phyloP scores from a whole-genome alignment of 2,329 filamentous ascomycete genomes.

The Penicillium sp. region DNA sequence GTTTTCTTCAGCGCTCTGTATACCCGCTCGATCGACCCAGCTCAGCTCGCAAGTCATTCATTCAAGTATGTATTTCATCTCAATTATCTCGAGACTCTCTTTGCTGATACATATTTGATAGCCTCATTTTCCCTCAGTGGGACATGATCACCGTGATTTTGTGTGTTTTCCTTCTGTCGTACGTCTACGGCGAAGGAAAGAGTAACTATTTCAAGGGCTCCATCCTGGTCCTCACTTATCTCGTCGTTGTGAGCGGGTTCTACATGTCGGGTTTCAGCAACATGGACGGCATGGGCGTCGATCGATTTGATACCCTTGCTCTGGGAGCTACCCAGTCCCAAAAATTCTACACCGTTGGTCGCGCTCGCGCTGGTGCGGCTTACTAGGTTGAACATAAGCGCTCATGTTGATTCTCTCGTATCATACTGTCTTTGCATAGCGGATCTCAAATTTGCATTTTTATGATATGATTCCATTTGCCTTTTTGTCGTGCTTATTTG shows the following conservation, averaged over 20 bases:
- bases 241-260: constrained; percentile 90
- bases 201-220: constrained; percentile 99
- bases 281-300: constrained; percentile 53
- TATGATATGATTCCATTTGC: neutral
- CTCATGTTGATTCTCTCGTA: no score
- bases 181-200: constrained; percentile 98
- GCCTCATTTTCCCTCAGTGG: constrained; percentile 96
- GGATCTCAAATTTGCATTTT: constrained; percentile 7
- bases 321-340: constrained; percentile 37
- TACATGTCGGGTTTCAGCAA: constrained; percentile 75
- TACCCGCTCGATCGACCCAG: constrained; percentile 59
- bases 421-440: constrained; percentile 12
- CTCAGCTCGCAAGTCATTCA: constrained; percentile 56
- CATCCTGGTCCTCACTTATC: constrained; percentile 87
- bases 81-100: neutral
- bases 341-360: constrained; percentile 50
- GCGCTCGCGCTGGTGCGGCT: constrained; percentile 40
- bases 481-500: neutral
- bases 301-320: constrained; percentile 53
- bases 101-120: constrained; percentile 33
- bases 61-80: constrained; percentile 52
- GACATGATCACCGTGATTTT: constrained; percentile 97
- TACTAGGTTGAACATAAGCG: constrained; percentile 31
- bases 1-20: constrained; percentile 88
- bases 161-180: constrained; percentile 93